Evolutionary conservation across 257 asterid genomes (phyloP), one percentile per base, ranked within the genome.

Genomic region (Forsythia viridissima): DNA sequence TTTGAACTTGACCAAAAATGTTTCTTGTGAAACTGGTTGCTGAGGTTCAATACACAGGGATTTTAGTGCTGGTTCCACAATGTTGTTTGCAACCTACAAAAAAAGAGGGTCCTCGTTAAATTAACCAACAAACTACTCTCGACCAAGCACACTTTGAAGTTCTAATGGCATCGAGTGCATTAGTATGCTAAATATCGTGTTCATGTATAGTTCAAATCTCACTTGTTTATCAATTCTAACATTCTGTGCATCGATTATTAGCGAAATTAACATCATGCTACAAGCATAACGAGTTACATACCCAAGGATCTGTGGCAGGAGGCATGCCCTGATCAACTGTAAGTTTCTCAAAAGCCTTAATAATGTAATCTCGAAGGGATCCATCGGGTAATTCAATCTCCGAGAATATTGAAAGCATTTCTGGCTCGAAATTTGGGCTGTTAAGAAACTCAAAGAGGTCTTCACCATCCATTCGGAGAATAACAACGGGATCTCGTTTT

Each of bases 291-390:
- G 18, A 52, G 69, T 5, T 12, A 65, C 70, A 65, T 87, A 96
- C 98, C 98, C 98, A 96, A 76, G 94, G 86, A 82, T 96, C 99
- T 5, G 94, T 80, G 73, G 96, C 92, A 18, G 99, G 98, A 77
- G 99, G 99, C 92, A 96, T 87, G 51, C 99, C 99, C 13, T 92
- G 93, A 20, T 92, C 97, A 21, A 96, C 96, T 0, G 96, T 85
- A 20, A 96, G 98, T 75, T 92, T 93, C 87, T 90, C 90, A 38
- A 93, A 88, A 39, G 92, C 95, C 88, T 86, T 90, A 74, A 85
- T 46, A 65, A 90, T 78, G 81, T 85, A 82, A 78, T 88, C 93
- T 73, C 81, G 90, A 65, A 92, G 90, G 72, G 92, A 90, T 44
- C 90, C 96, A 72, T 82, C 80, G 11, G 91, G 84, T 9, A 57